Evolutionary conservation across 73 alveolate species (phyloP).

Genomic region (Loxodes magnus): DNA sequence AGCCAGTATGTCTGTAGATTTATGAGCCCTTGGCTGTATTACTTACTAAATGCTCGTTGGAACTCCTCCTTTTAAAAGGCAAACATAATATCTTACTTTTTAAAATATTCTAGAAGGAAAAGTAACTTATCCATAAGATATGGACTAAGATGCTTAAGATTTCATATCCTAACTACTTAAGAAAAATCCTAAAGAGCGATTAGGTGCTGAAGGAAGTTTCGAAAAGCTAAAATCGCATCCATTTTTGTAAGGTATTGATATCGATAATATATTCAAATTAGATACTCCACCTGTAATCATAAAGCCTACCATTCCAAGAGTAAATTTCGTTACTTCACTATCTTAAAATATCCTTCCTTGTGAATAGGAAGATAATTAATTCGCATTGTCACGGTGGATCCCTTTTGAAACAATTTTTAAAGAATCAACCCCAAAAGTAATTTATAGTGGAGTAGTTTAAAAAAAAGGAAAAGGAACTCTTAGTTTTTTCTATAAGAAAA

Average conservation of each 20-base stretch:
- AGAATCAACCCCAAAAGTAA: neutral
- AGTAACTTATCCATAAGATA: conserved; percentile 17
- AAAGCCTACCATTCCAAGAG: too few species aligned
- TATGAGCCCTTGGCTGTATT: conserved; percentile 40
- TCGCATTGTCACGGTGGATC: too few species aligned
- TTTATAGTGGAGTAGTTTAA: neutral
- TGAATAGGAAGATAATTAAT: too few species aligned
- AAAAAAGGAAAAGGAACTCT: conserved; percentile 11
- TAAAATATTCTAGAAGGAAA: conserved; percentile 21
- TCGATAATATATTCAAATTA: neutral
- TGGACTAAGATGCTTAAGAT: conserved; percentile 16
- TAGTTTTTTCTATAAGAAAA: neutral
- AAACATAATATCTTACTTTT: conserved; percentile 14
- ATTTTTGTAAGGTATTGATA: conserved; percentile 13
- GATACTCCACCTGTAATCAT: conserved; percentile 9
- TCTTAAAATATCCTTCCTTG: too few species aligned
- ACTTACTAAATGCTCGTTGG: conserved; percentile 28
- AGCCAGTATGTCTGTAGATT: conserved; percentile 16
- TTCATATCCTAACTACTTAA: neutral
- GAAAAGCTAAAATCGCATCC: conserved; percentile 7
- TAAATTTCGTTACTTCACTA: too few species aligned
- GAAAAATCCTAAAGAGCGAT: conserved; percentile 6
- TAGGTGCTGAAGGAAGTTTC: conserved; percentile 1
- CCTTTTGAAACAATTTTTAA: too few species aligned
- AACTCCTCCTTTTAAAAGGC: conserved; percentile 28